phyloP scores from a whole-genome alignment of 768 basidiomycete genomes.

The Russula lepida region DNA sequence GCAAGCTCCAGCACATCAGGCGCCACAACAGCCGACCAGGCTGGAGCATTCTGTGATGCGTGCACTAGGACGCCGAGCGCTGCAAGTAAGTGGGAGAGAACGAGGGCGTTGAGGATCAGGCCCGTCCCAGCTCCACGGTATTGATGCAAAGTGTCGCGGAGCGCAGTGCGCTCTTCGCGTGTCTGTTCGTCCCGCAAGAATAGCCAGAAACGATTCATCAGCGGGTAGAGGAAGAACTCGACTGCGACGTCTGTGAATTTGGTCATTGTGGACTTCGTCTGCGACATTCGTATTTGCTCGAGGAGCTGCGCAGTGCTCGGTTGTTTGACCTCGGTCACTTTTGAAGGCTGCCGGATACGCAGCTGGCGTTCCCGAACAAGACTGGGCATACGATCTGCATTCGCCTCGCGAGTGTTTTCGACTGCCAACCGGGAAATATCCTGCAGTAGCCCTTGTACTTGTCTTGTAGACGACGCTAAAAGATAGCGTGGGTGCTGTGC shows the following conservation, averaged over 20 bases:
- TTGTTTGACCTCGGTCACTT: constrained; percentile 37
- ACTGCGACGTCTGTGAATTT: constrained; percentile 69
- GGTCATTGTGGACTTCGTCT: constrained; percentile 18
- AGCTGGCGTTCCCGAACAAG: constrained; percentile 69
- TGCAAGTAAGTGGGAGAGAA: constrained; percentile 66
- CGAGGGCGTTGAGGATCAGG: constrained; percentile 69
- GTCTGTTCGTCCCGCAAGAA: constrained; percentile 80
- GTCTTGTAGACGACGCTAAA: constrained; percentile 24
- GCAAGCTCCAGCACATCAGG: constrained; percentile 82
- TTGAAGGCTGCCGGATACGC: constrained; percentile 45
- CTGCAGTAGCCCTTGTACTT: constrained; percentile 52
- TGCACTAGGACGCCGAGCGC: constrained; percentile 76
- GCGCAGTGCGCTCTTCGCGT: constrained; percentile 61
- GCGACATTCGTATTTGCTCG: constrained; percentile 10
- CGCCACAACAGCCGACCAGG: constrained; percentile 74
- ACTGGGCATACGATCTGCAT: constrained; percentile 48
- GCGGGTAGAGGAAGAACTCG: constrained; percentile 80
- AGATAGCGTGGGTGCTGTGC: constrained; percentile 50
- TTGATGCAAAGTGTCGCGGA: constrained; percentile 41
- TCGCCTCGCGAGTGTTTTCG: constrained; percentile 47
- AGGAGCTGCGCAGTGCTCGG: constrained; percentile 12
- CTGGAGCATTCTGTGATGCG: constrained; percentile 68
- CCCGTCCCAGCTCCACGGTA: constrained; percentile 75
- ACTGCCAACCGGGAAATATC: constrained; percentile 57
- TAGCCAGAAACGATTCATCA: constrained; percentile 93